Percentiles rank a stretch among this genome's conserved stretches.
phyloP scores from a whole-genome alignment of 2,329 filamentous ascomycete genomes.

The Aureobasidium subglaciale region DNA sequence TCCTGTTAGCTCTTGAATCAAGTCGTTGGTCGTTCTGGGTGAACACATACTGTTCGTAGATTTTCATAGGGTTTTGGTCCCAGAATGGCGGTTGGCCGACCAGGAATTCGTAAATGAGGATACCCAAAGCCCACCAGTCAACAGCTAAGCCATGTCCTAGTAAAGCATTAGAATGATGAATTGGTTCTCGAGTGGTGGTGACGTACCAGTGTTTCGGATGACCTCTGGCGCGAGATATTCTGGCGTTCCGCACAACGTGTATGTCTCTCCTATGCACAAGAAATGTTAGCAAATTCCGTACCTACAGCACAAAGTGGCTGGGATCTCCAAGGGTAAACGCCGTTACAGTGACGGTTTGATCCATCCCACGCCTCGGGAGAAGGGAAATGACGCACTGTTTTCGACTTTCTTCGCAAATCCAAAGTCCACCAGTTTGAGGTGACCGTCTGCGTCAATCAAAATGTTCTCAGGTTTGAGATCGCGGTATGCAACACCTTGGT shows the following conservation, averaged over 20 bases:
- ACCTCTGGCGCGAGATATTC: constrained; percentile 81
- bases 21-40: background rate
- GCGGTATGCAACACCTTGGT: constrained; percentile 72
- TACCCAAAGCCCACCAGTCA: constrained; percentile 83
- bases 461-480: constrained; percentile 81
- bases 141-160: constrained; percentile 60
- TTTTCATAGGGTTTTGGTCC: constrained; percentile 80
- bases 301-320: background rate
- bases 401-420: constrained; percentile 77
- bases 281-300: background rate
- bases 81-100: constrained; percentile 82
- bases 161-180: background rate
- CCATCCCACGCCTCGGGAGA: background rate
- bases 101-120: constrained; percentile 76
- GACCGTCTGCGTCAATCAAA: constrained; percentile 66
- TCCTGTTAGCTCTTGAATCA: background rate
- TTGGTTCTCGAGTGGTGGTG: background rate
- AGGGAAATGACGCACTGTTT: constrained; percentile 34
- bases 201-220: constrained; percentile 66
- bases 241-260: constrained; percentile 75
- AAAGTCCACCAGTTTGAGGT: constrained; percentile 79
- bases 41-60: constrained; percentile 59
- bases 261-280: constrained; percentile 55
- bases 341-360: background rate
- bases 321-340: background rate